Base-by-base conservation (phyloP, 2,329 filamentous ascomycete species). In the Fusarium continuum region DNA sequence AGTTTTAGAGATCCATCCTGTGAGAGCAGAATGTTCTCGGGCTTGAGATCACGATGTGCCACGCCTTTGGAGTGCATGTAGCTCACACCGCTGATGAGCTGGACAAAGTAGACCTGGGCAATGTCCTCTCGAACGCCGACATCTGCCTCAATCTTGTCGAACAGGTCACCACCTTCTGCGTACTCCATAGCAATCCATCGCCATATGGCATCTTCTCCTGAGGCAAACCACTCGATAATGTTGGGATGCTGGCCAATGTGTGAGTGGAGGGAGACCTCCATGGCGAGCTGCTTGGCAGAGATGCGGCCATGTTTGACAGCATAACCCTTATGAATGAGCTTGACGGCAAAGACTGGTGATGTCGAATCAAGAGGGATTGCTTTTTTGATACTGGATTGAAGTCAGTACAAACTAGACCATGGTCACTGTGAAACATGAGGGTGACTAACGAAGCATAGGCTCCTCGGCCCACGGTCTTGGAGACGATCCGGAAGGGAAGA, bases 131-230 rank as follows among this genome's bases (percentile, higher is more conserved):
- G 87, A n/a, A 98, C 92, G 41, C 95, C 95, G 38, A 94, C 91
- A 76, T 99, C 95, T 16, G 95, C 93, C 79, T 99, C 96, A 70
- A 99, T 98, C 82, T 99, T 99, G 86, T 99, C 95, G 76, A 99
- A 99, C 8, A 99, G 83, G 74, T 99, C 95, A 10, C 95, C 95
- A 35, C 95, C 95, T 70, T 96, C 92, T 39, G 95, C 95, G 68
- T 92, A 90, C 77, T 99, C 95, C 93, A 99, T 97, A 32, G 93
- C 94, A 69, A 99, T 97, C 95, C 95, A 99, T 69, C 91, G 87
- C 94, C 95, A 99, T 16, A 89, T 79, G 0, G 83, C 72, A 74
- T 99, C 93, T 75, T 97, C 92, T 50, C 93, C 94, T 2, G 89
- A 91, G 35, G 90, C 89, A 70, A 96, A 93, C 84, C 92, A 97